These are phyloP conservation scores for Styphnolobium japonicum DNA, from an alignment of 306 rosid species.

Conservation along the genomic window DNA sequence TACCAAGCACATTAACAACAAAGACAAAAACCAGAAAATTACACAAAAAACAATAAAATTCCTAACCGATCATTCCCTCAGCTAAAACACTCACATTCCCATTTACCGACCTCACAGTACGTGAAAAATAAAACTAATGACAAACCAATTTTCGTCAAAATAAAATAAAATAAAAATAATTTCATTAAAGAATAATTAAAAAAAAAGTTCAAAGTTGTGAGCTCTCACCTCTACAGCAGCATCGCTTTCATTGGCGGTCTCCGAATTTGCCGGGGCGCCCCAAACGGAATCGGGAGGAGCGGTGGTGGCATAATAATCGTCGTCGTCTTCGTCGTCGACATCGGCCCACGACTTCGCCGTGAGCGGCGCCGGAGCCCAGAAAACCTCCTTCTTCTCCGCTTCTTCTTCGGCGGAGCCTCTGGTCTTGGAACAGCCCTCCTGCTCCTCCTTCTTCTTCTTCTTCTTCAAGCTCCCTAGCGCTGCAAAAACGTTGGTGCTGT, in stretches of 20 bases:
- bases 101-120: neutral
- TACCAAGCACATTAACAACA: neutral
- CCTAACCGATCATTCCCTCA: neutral
- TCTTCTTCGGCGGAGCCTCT: neutral
- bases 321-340: constrained; percentile 55
- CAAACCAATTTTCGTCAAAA: neutral
- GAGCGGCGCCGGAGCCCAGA: constrained; percentile 51
- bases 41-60: neutral
- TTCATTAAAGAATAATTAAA: too few relatives aligned
- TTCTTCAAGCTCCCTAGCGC: constrained; percentile 75
- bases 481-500: constrained; percentile 66
- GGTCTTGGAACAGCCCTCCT: constrained; percentile 4
- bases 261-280: constrained; percentile 19
- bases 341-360: constrained; percentile 45
- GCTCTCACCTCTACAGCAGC: constrained; percentile 31
- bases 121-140: too few relatives aligned
- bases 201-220: neutral
- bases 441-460: constrained; percentile 46
- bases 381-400: constrained; percentile 23
- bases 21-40: neutral
- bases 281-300: constrained; percentile 47
- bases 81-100: neutral
- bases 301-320: constrained; percentile 44
- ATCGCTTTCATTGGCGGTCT: constrained; percentile 22
- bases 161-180: neutral